A percentile compares a stretch with the other conserved stretches of the same genome.
Evolutionary conservation across 2,329 filamentous ascomycete genomes (phyloP).

Genomic region (Cercospora sojina): DNA sequence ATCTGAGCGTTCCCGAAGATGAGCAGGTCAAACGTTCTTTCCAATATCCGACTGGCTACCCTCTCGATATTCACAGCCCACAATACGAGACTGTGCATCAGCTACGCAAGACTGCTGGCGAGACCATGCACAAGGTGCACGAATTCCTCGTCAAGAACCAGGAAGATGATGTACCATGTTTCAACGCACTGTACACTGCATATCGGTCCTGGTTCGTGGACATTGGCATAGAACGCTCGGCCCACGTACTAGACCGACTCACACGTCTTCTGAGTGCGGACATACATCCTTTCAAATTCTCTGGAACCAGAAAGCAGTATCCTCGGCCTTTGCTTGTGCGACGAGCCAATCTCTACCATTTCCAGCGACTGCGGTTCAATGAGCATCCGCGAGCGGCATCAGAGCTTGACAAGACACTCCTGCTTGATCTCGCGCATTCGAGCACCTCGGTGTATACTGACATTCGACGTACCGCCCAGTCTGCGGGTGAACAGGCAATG

Average conservation of each 20-base stretch:
- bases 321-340: conserved; percentile 89
- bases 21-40: conserved; percentile 84
- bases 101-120: conserved; percentile 76
- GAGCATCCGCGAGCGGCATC: conserved; percentile 83
- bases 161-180: conserved; percentile 93
- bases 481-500: conserved; percentile 86
- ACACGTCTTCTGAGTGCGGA: conserved; percentile 81
- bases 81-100: conserved; percentile 76
- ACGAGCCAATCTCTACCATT: conserved; percentile 89
- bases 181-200: conserved; percentile 86
- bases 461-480: conserved; percentile 89
- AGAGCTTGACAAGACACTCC: conserved; percentile 78
- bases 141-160: conserved; percentile 77
- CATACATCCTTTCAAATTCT: conserved; percentile 90
- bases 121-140: conserved; percentile 79
- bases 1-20: conserved; percentile 68
- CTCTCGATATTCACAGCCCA: conserved; percentile 62
- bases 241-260: conserved; percentile 86
- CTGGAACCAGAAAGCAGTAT: conserved; percentile 86
- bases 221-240: conserved; percentile 92
- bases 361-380: conserved; percentile 92
- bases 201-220: conserved; percentile 98
- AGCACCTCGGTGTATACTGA: conserved; percentile 91
- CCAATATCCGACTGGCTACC: conserved; percentile 83
- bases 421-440: conserved; percentile 85